Base-by-base conservation (phyloP, 2,329 filamentous ascomycete genomes). In the Didymella pomorum region DNA sequence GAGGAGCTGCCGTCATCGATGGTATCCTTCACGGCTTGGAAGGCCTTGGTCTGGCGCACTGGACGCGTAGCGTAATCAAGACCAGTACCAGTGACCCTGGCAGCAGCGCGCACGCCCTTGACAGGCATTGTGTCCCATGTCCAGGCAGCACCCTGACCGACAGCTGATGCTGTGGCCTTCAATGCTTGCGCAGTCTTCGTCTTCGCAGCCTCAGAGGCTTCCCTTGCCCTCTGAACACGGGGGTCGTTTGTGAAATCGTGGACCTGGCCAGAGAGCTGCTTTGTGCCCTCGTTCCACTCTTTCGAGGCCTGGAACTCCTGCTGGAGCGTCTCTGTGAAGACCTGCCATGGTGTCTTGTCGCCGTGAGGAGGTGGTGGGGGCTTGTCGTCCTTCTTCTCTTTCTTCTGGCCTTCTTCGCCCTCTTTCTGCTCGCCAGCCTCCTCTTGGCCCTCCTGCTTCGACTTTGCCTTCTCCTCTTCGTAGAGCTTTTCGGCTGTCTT, bases 231-330 rank as follows among this genome's bases (percentile, higher is more conserved):
- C 72, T 92, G 89, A 16, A 99, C 91, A 18, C 89, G 91, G 73
- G 97, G 93, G 73, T 93, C 97, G 80, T 98, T 94, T 29, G 89
- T 89, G 74, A 99, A 95, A 71, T 97, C 89, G 73, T 97, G 90
- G 18, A 94, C 92, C 6, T 90, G 91, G 47, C 91, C 92, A 18
- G 92, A 91, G 41, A 99, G 86, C 66, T 95, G 92, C 81, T 99
- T 98, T 41, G 94, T 99, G 42, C 92, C 96, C 75, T 99, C 95
- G 73, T 99, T 97, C 95, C 95, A 99, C 78, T 99, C 95, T 76
- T 98, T 97, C 16, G 93, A 98, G 51, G 92, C 91, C 78, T 97
- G 93, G 80, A 99, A 96, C 79, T 99, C 95, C 56, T 84, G 85
- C 77, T 92, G 87, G 79, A 99, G 87, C n/a, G 95, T 99, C 75